Conservation (phyloP, 2,329 filamentous ascomycete species). For the Ascochyta pisi region DNA sequence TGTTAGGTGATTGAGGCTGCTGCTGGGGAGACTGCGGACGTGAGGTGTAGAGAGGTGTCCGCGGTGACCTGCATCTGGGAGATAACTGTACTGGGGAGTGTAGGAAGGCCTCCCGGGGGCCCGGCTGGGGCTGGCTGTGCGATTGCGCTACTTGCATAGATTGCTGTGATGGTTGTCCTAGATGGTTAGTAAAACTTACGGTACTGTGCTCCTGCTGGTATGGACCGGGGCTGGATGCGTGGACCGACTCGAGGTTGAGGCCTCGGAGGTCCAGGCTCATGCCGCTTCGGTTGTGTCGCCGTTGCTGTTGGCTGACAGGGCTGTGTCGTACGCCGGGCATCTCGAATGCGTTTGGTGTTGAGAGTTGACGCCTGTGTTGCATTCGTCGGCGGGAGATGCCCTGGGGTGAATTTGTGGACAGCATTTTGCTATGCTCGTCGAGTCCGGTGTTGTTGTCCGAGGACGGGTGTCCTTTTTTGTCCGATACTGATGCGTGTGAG, state of each 20-base stretch:
- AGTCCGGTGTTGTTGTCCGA: slow-evolving; percentile 65
- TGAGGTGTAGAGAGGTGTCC: slow-evolving; percentile 43
- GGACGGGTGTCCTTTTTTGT: slow-evolving; percentile 48
- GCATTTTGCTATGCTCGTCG: slow-evolving; percentile 73
- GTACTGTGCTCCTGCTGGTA: slow-evolving; percentile 59
- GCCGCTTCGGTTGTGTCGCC: slow-evolving; percentile 73
- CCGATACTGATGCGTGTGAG: slow-evolving; percentile 50
- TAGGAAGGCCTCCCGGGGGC: slow-evolving; percentile 57
- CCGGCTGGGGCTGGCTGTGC: slow-evolving; percentile 83
- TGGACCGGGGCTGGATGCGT: slow-evolving; percentile 37
- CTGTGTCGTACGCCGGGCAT: slow-evolving; percentile 73
- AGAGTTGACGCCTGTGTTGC: slow-evolving; percentile 86
- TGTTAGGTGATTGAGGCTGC: slow-evolving; percentile 41
- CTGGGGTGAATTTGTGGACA: slow-evolving; percentile 73
- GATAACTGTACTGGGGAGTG: slow-evolving; percentile 49
- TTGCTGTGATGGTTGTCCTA: slow-evolving; percentile 73
- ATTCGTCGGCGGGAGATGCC: slow-evolving; percentile 76
- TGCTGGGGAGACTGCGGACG: slow-evolving; percentile 44
- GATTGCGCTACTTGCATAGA: slow-evolving; percentile 88
- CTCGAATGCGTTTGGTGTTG: slow-evolving; percentile 80
- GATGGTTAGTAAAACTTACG: slow-evolving; percentile 63
- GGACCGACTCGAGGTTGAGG: slow-evolving; percentile 59
- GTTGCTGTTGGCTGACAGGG: slow-evolving; percentile 64
- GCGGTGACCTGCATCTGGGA: slow-evolving; percentile 43
- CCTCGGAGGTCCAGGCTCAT: slow-evolving; percentile 78